These are phyloP conservation scores for Aegle marmelos DNA, from an alignment of 345 rosid species.

Conservation along the genomic window DNA sequence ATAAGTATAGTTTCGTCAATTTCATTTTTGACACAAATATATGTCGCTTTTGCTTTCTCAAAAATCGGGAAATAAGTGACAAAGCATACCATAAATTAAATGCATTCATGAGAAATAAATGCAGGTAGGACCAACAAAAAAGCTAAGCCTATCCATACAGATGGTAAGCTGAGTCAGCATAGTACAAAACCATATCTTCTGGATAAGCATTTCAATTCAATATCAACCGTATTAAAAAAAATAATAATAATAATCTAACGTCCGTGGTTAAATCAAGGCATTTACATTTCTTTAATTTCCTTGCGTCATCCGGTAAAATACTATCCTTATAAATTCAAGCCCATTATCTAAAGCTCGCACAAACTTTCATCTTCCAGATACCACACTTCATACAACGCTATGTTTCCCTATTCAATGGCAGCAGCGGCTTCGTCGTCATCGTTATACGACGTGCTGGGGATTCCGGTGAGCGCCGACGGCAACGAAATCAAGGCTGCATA, in stretches of 20 bases:
- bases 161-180: conserved; percentile 46
- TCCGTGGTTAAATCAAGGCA: too few species aligned
- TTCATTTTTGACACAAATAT: too few species aligned
- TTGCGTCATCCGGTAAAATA: too few species aligned
- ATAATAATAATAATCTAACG: too few species aligned
- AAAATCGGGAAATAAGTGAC: too few species aligned
- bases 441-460: conserved; percentile 50
- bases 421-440: conserved; percentile 28
- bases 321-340: too few species aligned
- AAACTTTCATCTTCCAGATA: too few species aligned
- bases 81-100: too few species aligned
- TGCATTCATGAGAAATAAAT: neutral
- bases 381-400: too few species aligned
- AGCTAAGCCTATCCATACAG: conserved; percentile 30
- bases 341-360: neutral
- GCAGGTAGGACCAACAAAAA: conserved; percentile 11
- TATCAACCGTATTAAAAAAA: neutral
- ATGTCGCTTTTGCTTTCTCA: too few species aligned
- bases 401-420: neutral
- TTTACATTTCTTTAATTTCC: too few species aligned
- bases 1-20: too few species aligned
- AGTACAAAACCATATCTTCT: neutral
- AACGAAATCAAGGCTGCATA: conserved; percentile 56
- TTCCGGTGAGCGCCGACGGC: conserved; percentile 35
- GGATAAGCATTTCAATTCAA: conserved; percentile 34